phyloP scores from a whole-genome alignment of 805 yeast species.

The Metschnikowia cubensis region DNA sequence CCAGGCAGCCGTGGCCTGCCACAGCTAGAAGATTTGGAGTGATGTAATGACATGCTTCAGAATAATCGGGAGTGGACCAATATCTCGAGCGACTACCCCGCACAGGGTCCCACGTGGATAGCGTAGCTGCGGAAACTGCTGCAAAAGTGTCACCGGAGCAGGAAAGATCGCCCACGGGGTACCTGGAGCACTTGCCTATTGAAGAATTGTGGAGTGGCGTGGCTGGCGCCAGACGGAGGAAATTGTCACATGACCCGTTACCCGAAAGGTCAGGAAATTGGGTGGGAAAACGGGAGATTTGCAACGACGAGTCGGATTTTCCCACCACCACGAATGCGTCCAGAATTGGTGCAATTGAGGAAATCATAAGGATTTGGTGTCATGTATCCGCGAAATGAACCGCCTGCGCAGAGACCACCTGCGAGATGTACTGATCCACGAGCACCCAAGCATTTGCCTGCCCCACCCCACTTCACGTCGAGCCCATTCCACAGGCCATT shows the following conservation, averaged over 20 bases:
- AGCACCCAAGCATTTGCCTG: background rate
- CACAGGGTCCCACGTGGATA: constrained; percentile 17
- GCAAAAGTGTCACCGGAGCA: constrained; percentile 5
- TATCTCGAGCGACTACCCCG: constrained; percentile 9
- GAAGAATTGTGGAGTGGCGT: background rate
- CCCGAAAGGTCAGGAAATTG: background rate
- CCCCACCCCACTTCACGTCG: background rate
- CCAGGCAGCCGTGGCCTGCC: constrained; percentile 16
- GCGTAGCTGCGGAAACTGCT: constrained; percentile 11
- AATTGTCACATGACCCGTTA: background rate
- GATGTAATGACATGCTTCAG: constrained; percentile 10
- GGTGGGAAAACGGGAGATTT: constrained; percentile 6
- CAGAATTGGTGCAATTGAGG: constrained; percentile 13
- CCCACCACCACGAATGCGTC: constrained; percentile 14
- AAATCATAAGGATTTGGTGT: constrained; percentile 5
- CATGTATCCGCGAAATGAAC: background rate
- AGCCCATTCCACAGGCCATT: background rate
- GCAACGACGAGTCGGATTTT: constrained; percentile 11
- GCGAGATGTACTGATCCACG: background rate
- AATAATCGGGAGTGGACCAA: constrained; percentile 10
- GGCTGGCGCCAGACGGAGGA: background rate
- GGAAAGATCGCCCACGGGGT: constrained; percentile 13
- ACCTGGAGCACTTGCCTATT: constrained; percentile 17
- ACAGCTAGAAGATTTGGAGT: constrained; percentile 12
- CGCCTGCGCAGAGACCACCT: background rate